Percentiles rank a stretch among this genome's conserved stretches.
Evolutionary conservation across 108 stramenopile species (phyloP).

Genomic region (Conticribra weissflogii): DNA sequence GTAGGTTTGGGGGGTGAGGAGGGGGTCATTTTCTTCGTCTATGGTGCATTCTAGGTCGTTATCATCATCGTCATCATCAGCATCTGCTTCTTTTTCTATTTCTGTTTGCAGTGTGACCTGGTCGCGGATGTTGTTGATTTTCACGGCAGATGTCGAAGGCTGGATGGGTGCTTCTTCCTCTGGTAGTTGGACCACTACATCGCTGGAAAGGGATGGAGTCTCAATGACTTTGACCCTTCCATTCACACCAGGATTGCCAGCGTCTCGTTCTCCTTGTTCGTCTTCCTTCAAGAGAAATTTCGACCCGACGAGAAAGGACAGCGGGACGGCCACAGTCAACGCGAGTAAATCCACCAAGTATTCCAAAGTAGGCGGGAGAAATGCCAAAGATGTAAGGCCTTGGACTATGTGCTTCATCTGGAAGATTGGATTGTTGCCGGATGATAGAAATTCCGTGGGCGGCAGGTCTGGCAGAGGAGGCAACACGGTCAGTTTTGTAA

Average conservation of each 20-base stretch:
- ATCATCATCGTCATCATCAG: background rate
- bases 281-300: background rate
- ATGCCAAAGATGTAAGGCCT: background rate
- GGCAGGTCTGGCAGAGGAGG: background rate
- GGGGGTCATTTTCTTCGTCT: background rate
- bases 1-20: conserved; percentile 36
- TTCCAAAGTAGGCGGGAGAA: background rate
- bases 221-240: too few relatives aligned
- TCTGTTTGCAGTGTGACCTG: too few relatives aligned
- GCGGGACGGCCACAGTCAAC: background rate
- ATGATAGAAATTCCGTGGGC: background rate
- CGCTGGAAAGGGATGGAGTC: too few relatives aligned
- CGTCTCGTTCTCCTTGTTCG: too few relatives aligned
- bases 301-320: background rate
- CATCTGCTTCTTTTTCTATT: too few relatives aligned
- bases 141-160: background rate
- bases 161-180: background rate
- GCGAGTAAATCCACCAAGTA: background rate
- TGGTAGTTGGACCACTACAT: background rate
- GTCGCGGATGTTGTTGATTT: background rate
- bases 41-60: background rate
- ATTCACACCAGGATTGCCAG: too few relatives aligned
- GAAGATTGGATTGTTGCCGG: conserved; percentile 2
- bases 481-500: background rate
- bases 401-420: background rate